phyloP scores from a whole-genome alignment of 257 asterid genomes.

The Solanum lycopersicoides region DNA sequence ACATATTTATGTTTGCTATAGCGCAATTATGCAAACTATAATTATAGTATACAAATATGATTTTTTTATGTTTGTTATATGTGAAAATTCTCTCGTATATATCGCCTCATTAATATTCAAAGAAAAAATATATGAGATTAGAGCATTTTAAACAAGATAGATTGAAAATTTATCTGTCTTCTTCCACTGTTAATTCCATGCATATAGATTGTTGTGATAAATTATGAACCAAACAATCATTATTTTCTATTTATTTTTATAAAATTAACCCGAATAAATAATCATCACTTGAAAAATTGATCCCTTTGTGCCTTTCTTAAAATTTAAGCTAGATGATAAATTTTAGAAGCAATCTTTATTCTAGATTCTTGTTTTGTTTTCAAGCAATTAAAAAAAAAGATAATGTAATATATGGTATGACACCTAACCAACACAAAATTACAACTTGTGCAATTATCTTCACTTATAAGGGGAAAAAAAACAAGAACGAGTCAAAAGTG shows the following conservation, averaged over 20 bases:
- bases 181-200: not conserved
- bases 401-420: not conserved
- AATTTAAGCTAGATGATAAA: not conserved
- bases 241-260: not conserved
- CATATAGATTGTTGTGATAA: not conserved
- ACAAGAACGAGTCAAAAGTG: not conserved
- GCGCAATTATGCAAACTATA: too few species aligned
- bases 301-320: not conserved
- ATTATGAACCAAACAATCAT: not conserved
- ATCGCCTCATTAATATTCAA: not conserved
- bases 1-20: too few species aligned
- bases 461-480: not conserved
- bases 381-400: not conserved
- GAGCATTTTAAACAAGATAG: not conserved
- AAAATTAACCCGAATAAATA: not conserved
- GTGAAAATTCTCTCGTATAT: not conserved
- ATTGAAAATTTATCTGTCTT: not conserved
- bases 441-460: not conserved
- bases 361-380: not conserved
- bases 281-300: not conserved
- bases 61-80: too few species aligned
- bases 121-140: not conserved
- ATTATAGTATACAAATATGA: too few species aligned
- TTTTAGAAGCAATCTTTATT: not conserved
- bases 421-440: not conserved